Evolutionary conservation across 441 rosid genomes (phyloP).

Genomic region (Erysimum cheiri): DNA sequence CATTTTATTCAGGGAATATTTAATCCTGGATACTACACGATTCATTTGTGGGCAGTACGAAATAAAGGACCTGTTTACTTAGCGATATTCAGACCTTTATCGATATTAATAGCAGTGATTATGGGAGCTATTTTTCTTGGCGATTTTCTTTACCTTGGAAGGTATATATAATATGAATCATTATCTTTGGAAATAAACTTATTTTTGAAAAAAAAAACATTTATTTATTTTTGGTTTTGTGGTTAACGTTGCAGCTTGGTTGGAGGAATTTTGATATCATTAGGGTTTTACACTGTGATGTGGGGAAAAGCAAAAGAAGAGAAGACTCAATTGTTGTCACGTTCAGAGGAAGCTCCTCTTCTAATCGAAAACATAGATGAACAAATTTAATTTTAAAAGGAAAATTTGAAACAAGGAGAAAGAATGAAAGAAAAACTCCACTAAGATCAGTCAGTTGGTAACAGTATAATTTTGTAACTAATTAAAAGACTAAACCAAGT

Average conservation of each 20-base stretch:
- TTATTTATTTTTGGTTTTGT: not conserved
- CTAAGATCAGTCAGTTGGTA: no score
- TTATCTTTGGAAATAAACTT: not conserved
- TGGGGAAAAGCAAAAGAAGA: conserved; percentile 30
- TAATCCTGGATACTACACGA: conserved; percentile 27
- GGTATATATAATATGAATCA: conserved; percentile 2
- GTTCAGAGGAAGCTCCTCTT: not conserved
- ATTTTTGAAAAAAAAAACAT: not conserved
- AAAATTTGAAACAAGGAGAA: no score
- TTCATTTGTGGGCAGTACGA: conserved; percentile 47
- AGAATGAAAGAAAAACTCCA: no score
- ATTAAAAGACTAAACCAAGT: no score
- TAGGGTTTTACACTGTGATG: conserved; percentile 14
- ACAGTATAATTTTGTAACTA: no score
- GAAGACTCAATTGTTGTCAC: not conserved
- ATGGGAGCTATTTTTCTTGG: conserved; percentile 50
- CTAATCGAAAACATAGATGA: not conserved
- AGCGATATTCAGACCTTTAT: conserved; percentile 53
- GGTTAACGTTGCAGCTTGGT: conserved; percentile 20
- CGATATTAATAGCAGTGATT: conserved; percentile 48
- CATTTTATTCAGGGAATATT: conserved; percentile 19
- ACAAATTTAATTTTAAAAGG: not conserved
- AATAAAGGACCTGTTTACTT: conserved; percentile 47
- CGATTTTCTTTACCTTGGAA: conserved; percentile 52
- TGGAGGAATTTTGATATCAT: conserved; percentile 20